Conservation (phyloP, 2,329 filamentous ascomycete genomes). For the Aureobasidium sp. region DNA sequence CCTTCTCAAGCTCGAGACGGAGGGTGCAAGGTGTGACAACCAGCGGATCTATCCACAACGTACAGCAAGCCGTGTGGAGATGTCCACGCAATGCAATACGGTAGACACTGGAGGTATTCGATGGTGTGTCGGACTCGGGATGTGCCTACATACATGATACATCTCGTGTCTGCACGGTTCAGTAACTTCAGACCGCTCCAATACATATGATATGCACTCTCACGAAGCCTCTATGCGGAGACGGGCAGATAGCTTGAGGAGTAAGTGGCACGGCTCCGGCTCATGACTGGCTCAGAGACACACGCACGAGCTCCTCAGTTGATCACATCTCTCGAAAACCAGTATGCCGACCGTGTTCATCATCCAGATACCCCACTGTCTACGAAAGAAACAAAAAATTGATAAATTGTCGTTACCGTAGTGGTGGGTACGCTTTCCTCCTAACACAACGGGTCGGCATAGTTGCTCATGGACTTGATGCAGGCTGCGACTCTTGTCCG, state of each 20-base stretch:
- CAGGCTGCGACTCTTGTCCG: background rate
- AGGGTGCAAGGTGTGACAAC: background rate
- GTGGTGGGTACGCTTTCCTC: background rate
- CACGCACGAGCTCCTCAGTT: background rate
- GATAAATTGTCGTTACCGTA: constrained; percentile 8
- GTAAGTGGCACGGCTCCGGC: background rate
- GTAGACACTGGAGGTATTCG: background rate
- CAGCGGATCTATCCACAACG: constrained; percentile 4
- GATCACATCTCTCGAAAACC: background rate
- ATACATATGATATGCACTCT: background rate
- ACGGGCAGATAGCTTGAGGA: background rate
- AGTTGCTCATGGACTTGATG: background rate
- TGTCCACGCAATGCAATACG: background rate
- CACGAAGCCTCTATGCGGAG: background rate
- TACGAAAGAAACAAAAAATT: background rate
- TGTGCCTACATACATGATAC: background rate
- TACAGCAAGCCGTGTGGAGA: background rate
- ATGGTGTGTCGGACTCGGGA: constrained; percentile 3
- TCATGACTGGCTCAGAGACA: background rate
- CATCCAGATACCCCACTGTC: background rate
- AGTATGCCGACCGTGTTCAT: background rate
- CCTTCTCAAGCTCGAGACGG: background rate
- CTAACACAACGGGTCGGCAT: background rate
- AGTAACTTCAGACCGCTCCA: background rate
- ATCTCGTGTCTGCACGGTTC: constrained; percentile 1